Base-by-base conservation (phyloP, 208 protist genomes). In the Leishmania amazonensis region DNA sequence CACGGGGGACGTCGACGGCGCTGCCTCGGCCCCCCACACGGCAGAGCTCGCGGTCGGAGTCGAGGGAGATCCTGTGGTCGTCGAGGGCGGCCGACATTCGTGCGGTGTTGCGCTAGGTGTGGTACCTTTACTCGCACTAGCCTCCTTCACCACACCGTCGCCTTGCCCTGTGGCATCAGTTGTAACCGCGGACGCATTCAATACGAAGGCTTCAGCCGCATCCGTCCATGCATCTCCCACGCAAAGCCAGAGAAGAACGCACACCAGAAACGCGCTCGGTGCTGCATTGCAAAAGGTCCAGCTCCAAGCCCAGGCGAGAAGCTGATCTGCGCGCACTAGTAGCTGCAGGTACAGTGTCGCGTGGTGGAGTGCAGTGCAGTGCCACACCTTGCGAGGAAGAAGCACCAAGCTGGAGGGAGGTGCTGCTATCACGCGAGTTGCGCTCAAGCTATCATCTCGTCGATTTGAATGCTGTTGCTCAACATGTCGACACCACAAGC, bases 231-330 rank as follows among this genome's bases (percentile, higher is more conserved):
- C 64, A 8, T 82, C 78, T 0, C 78, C 83, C 11, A 68, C 74
- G n/a, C 62, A 86, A 31, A 86, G 65, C 83, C 83, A 86, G 54
- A 86, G 24, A 28, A 77, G 31, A 35, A 86, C 35, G 35, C 64
- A 72, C 38, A 54, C 67, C n/a, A 71, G 8, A n/a, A 13, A 21
- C 15, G 83, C 71, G 21, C 83, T 82, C 21, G 83, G 83, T 28
- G 83, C 17, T 35, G 78, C 83, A 6, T 78, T 65, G 19, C 5
- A 72, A 1, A 80, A 42, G 13, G 76, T 72, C 76, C 49, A 54
- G 31, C 47, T 76, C 45, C 45, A 80, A 58, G 75, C 77, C 62
- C 45, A 68, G 31, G 42, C 3, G 7, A 82, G 40, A 35, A 80
- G 38, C 0, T 54, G 53, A 45, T 83, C 78, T 11, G 78, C 51